These are phyloP conservation scores for Penicillium brasilianum DNA, from an alignment of 2,329 filamentous ascomycete species.

Conservation along the genomic window DNA sequence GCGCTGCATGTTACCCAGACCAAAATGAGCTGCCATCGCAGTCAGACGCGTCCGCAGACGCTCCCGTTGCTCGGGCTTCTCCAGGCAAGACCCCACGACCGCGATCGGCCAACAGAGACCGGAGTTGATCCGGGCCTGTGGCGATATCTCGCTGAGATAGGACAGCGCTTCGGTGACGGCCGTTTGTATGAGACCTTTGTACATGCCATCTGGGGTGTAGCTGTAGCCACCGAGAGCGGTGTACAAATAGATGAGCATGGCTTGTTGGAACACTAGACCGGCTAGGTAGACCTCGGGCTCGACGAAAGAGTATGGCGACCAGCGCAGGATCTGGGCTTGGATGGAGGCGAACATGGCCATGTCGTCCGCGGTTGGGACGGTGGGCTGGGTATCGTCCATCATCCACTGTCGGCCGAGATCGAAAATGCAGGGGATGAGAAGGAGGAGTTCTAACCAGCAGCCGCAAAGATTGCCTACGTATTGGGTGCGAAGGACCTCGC, in stretches of 20 bases:
- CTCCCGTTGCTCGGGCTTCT: conserved; percentile 27
- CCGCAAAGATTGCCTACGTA: conserved; percentile 40
- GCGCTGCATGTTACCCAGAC: conserved; percentile 54
- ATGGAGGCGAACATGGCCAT: conserved; percentile 52
- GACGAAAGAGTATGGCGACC: conserved; percentile 45
- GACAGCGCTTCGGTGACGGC: conserved; percentile 36
- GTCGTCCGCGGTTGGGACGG: conserved; percentile 46
- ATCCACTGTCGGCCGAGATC: conserved; percentile 43
- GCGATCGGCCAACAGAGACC: conserved; percentile 43
- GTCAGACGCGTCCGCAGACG: conserved; percentile 37
- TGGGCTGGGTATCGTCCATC: conserved; percentile 32
- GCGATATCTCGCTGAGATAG: conserved; percentile 32
- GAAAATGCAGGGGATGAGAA: conserved; percentile 40
- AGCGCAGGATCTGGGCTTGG: conserved; percentile 50
- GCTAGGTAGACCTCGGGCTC: conserved; percentile 47
- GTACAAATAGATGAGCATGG: conserved; percentile 52
- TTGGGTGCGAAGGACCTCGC: conserved; percentile 32
- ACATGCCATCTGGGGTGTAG: conserved; percentile 34
- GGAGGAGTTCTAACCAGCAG: conserved; percentile 38
- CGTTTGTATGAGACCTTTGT: conserved; percentile 32
- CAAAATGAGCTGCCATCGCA: conserved; percentile 41
- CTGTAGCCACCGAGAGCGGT: conserved; percentile 32
- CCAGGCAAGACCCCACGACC: conserved; percentile 37
- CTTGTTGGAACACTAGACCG: conserved; percentile 53
- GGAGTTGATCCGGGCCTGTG: conserved; percentile 40